Percentiles rank a stretch among this genome's conserved stretches.
These are phyloP conservation scores for Calonectria pseudoreteaudii DNA, from an alignment of 2,329 filamentous ascomycete genomes.

Conservation along the genomic window DNA sequence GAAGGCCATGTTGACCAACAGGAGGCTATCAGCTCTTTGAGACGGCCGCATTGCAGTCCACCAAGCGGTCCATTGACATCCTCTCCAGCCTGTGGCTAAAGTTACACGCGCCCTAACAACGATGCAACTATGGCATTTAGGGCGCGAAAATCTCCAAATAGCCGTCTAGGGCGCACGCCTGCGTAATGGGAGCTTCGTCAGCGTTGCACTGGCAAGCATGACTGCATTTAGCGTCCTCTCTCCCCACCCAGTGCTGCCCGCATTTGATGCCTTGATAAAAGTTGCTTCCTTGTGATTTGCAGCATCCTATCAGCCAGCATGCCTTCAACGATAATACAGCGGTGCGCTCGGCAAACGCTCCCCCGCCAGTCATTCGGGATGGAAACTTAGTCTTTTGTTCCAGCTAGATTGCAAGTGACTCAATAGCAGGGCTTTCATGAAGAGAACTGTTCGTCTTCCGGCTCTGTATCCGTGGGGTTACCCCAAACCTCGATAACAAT, in stretches of 20 bases:
- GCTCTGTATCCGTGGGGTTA: no score
- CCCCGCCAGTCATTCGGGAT: no score
- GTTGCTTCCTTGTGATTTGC: background rate
- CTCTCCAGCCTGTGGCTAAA: background rate
- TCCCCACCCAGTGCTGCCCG: background rate
- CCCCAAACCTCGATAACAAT: no score
- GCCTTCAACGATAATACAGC: no score
- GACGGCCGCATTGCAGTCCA: background rate
- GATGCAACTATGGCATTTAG: background rate
- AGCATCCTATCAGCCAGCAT: no score
- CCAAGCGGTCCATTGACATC: background rate
- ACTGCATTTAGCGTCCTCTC: background rate
- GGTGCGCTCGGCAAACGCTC: no score
- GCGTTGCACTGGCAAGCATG: background rate
- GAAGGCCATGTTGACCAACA: background rate
- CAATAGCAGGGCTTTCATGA: no score
- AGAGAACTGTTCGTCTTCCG: no score
- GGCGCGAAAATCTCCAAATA: background rate
- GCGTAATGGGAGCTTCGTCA: background rate
- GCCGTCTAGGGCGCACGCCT: background rate
- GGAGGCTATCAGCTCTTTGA: background rate
- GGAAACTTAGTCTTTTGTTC: no score
- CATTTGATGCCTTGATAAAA: background rate
- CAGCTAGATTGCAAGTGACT: no score
- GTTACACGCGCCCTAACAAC: background rate